Conservation (phyloP, 2,329 filamentous ascomycete genomes). For the Xylariales sp. region DNA sequence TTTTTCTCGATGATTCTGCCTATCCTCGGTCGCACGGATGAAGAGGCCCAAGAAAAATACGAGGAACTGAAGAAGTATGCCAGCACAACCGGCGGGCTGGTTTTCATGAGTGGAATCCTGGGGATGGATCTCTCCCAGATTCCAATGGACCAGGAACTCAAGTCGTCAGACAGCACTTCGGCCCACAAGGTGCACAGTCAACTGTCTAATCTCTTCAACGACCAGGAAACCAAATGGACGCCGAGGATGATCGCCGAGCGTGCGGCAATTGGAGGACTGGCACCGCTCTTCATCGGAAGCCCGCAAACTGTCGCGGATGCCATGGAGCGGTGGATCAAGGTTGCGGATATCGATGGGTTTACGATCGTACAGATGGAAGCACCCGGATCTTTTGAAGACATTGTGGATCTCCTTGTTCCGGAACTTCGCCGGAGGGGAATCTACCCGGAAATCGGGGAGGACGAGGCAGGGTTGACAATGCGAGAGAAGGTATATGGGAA, state of each 20-base stretch:
- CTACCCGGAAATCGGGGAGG: constrained; percentile 21
- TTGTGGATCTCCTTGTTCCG: constrained; percentile 21
- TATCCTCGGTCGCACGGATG: constrained; percentile 44
- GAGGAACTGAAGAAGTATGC: constrained; percentile 47
- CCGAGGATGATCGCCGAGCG: constrained; percentile 36
- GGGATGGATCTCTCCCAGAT: constrained; percentile 58
- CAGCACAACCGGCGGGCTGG: constrained; percentile 47
- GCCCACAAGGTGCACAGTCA: constrained; percentile 45
- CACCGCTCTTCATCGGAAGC: constrained; percentile 17
- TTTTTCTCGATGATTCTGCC: constrained; percentile 49
- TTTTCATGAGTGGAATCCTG: constrained; percentile 53
- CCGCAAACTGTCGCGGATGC: constrained; percentile 19
- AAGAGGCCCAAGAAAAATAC: constrained; percentile 49
- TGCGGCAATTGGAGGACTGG: constrained; percentile 31
- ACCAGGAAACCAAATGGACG: constrained; percentile 41
- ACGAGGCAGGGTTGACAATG: constrained; percentile 38
- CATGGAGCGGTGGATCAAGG: constrained; percentile 20
- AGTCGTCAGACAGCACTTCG: constrained; percentile 47
- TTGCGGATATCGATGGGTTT: constrained; percentile 21
- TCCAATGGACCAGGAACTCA: constrained; percentile 55
- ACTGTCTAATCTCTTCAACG: constrained; percentile 42
- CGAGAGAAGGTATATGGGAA: constrained; percentile 61
- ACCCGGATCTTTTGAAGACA: constrained; percentile 20
- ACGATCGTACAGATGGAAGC: constrained; percentile 21
- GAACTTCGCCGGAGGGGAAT: constrained; percentile 18